Percentiles rank a stretch among this genome's conserved stretches.
These are phyloP conservation scores for Protomyces gravidus DNA, from an alignment of 1,139 yeast species.

Conservation along the genomic window DNA sequence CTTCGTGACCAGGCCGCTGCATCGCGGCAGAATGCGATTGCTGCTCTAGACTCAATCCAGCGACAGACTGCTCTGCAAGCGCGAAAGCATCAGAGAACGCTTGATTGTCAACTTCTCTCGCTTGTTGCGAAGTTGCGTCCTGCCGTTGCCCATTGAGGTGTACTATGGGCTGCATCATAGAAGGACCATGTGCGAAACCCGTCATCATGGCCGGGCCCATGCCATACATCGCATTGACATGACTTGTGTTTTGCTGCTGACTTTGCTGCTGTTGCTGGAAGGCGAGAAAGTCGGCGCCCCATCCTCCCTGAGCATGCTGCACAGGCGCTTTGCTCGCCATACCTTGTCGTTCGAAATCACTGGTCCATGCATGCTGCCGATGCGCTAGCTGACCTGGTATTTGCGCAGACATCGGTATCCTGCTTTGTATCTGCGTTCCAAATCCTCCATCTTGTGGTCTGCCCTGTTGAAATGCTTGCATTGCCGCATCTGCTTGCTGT, in stretches of 20 bases:
- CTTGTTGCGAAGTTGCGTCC: too few species aligned
- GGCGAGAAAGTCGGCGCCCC: constrained; percentile 6
- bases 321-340: not conserved
- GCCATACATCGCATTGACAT: not conserved
- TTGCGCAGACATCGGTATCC: too few species aligned
- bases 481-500: not conserved
- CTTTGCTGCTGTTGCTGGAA: not conserved
- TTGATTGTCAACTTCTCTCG: not conserved
- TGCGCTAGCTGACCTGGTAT: too few species aligned
- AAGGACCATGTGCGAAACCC: not conserved
- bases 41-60: not conserved
- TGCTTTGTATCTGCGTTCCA: not conserved
- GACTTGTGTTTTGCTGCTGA: not conserved
- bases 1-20: not conserved
- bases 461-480: not conserved
- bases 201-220: not conserved
- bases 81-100: constrained; percentile 19
- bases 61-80: constrained; percentile 14
- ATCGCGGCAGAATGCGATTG: not conserved
- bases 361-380: not conserved
- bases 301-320: not conserved
- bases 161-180: not conserved
- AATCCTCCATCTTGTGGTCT: not conserved
- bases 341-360: not conserved
- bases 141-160: not conserved